These are phyloP conservation scores for Oleoguttula mirabilis DNA, from an alignment of 495 filamentous ascomycete species.

Conservation along the genomic window DNA sequence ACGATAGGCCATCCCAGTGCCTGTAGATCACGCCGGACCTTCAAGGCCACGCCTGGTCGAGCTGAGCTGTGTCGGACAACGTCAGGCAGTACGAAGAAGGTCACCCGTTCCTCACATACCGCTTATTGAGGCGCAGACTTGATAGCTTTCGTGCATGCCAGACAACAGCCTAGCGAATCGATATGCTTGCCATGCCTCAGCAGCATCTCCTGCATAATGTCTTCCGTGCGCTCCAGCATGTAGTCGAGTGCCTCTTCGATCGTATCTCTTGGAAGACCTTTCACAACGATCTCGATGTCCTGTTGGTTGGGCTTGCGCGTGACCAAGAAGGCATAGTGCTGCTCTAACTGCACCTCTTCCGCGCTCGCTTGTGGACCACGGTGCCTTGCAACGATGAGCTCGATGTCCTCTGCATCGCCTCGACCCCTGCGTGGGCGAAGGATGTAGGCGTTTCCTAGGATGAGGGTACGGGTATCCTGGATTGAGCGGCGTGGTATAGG, in stretches of 20 bases:
- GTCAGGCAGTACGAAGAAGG: too few relatives aligned
- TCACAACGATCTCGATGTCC: constrained; percentile 4
- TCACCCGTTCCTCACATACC: too few relatives aligned
- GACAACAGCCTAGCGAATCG: too few relatives aligned
- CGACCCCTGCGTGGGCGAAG: constrained; percentile 1
- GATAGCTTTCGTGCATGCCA: too few relatives aligned
- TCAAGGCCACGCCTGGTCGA: too few relatives aligned
- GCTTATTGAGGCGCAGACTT: too few relatives aligned
- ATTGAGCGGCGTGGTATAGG: not conserved
- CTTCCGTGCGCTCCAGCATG: constrained; percentile 7
- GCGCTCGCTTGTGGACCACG: not conserved
- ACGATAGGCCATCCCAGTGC: too few relatives aligned
- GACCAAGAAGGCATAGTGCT: constrained; percentile 11
- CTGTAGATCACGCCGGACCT: too few relatives aligned
- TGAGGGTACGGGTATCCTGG: constrained; percentile 4
- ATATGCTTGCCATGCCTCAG: constrained; percentile 8
- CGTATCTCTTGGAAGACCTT: not conserved
- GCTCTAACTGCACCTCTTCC: not conserved
- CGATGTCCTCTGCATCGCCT: not conserved
- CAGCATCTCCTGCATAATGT: constrained; percentile 3
- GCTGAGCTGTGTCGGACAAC: too few relatives aligned
- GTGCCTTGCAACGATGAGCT: constrained; percentile 1
- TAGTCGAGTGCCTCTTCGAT: constrained; percentile 8
- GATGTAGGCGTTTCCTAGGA: constrained; percentile 7
- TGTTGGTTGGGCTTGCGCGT: not conserved